Conservation (phyloP, 2,329 filamentous ascomycete genomes). For the Fusarium napiforme region DNA sequence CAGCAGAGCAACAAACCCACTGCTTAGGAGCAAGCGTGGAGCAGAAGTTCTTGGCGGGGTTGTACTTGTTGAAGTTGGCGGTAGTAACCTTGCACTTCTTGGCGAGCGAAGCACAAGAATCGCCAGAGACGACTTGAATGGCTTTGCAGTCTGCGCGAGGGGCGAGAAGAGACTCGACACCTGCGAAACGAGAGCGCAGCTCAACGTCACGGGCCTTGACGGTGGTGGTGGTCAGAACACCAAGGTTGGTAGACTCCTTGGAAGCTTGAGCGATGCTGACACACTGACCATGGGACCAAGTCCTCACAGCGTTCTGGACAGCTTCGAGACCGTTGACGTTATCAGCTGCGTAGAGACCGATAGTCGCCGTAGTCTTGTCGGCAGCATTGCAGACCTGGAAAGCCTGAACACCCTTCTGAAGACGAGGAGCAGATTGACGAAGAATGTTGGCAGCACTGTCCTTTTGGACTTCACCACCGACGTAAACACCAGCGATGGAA, state of each 20-base stretch:
- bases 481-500: conserved; percentile 38
- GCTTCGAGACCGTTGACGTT: conserved; percentile 19
- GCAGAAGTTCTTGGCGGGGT: conserved; percentile 49
- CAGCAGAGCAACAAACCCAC: conserved; percentile 52
- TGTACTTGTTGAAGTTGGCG: conserved; percentile 53
- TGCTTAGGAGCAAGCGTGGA: conserved; percentile 47
- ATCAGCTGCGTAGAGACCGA: conserved; percentile 37
- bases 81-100: conserved; percentile 52
- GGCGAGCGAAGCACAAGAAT: conserved; percentile 53
- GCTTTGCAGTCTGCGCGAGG: conserved; percentile 39
- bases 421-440: conserved; percentile 15
- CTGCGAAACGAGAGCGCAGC: conserved; percentile 30
- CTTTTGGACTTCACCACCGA: conserved; percentile 41
- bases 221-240: conserved; percentile 26
- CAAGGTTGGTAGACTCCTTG: conserved; percentile 21
- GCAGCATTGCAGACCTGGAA: conserved; percentile 36
- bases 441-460: conserved; percentile 27
- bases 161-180: conserved; percentile 21
- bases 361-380: conserved; percentile 31
- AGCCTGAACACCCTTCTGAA: conserved; percentile 32
- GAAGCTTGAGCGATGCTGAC: conserved; percentile 7
- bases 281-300: conserved; percentile 40
- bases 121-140: conserved; percentile 48
- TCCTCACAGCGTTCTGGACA: conserved; percentile 31
- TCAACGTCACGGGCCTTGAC: conserved; percentile 29